A percentile compares a stretch with the other conserved stretches of the same genome.
These are phyloP conservation scores for Pseudogymnoascus sp. DNA, from an alignment of 2,329 filamentous ascomycete species.

Conservation along the genomic window DNA sequence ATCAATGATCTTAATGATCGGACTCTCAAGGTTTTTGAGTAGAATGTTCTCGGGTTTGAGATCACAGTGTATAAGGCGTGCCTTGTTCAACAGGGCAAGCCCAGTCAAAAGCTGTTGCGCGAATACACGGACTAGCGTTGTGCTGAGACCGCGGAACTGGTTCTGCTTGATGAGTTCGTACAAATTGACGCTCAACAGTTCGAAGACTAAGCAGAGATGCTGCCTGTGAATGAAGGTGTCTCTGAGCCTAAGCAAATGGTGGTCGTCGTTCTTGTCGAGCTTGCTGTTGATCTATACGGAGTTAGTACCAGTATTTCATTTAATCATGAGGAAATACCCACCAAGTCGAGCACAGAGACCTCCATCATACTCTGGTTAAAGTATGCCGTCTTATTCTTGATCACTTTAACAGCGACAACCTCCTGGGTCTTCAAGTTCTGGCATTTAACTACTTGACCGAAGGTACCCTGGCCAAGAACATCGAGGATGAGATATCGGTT, in stretches of 20 bases:
- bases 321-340: constrained; percentile 36
- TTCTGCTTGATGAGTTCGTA: constrained; percentile 99
- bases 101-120: constrained; percentile 94
- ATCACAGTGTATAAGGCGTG: constrained; percentile 94
- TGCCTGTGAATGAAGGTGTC: constrained; percentile 98
- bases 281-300: constrained; percentile 77
- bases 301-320: constrained; percentile 23
- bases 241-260: constrained; percentile 87
- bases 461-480: constrained; percentile 93
- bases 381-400: constrained; percentile 98
- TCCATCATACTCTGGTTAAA: constrained; percentile 99
- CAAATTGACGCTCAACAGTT: constrained; percentile 90
- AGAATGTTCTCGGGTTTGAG: constrained; percentile 97
- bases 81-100: constrained; percentile 86
- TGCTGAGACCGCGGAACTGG: constrained; percentile 94
- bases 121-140: constrained; percentile 92
- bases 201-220: constrained; percentile 93
- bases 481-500: constrained; percentile 96
- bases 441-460: constrained; percentile 97
- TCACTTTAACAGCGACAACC: constrained; percentile 96
- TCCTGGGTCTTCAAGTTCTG: constrained; percentile 98
- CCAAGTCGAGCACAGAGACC: constrained; percentile 91
- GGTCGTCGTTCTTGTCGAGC: constrained; percentile 98
- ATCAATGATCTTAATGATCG: constrained; percentile 99
- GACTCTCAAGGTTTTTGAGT: constrained; percentile 94